Evolutionary conservation across 2,329 filamentous ascomycete genomes (phyloP).

Genomic region (Trichocomaceae sp.): DNA sequence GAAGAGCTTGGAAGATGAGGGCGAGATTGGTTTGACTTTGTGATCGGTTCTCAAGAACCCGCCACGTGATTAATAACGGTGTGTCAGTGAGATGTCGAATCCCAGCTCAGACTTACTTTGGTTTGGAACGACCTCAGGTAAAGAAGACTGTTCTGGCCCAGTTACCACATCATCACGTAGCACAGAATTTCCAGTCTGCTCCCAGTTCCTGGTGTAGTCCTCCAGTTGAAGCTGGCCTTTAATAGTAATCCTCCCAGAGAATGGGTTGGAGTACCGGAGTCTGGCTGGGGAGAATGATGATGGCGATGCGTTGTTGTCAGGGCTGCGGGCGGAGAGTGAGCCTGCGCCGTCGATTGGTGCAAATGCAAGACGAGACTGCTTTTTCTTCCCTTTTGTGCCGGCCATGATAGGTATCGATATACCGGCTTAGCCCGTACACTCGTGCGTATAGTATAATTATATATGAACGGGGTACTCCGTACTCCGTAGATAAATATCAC

Average conservation of each 20-base stretch:
- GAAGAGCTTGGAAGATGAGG: neutral
- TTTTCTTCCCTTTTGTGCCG: constrained; percentile 11
- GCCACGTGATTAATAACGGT: neutral
- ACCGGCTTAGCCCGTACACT: neutral
- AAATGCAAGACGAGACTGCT: constrained; percentile 40
- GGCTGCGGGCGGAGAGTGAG: constrained; percentile 16
- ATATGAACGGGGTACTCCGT: too few relatives aligned
- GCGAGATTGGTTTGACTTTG: neutral
- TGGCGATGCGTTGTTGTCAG: constrained; percentile 16
- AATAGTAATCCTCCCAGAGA: constrained; percentile 13
- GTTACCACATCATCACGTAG: constrained; percentile 5
- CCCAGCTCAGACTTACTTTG: neutral
- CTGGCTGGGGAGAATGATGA: constrained; percentile 26
- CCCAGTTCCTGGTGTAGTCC: constrained; percentile 4
- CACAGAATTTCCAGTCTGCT: constrained; percentile 1
- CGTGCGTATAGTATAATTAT: neutral
- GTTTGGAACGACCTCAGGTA: neutral
- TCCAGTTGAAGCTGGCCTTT: constrained; percentile 11
- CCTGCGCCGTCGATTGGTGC: constrained; percentile 24
- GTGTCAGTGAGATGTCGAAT: neutral
- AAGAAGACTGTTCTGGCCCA: neutral
- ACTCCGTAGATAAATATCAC: too few relatives aligned
- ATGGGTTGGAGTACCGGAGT: constrained; percentile 28
- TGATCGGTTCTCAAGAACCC: neutral
- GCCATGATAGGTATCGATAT: neutral